Base-by-base conservation (phyloP, 1,284 basidiomycete genomes). In the Somion occarium region DNA sequence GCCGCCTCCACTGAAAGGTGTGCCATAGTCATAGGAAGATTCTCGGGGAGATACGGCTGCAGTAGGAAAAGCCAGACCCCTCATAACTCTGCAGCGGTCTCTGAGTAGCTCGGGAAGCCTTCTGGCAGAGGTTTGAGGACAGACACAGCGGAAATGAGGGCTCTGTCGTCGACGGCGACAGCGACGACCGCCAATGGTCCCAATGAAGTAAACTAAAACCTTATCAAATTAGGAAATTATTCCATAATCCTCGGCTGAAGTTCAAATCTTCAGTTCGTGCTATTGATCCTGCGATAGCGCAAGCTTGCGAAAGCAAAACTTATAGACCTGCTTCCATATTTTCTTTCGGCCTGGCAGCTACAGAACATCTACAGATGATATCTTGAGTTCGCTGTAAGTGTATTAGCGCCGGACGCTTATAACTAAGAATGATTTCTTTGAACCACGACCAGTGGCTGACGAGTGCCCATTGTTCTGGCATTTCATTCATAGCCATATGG, bases 41-140 rank as follows among this genome's bases (percentile, higher is more conserved):
- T 82, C 79, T 54, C 72, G 78, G 22, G 49, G 46, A 68, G 74
- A 69, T 63, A 66, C 69, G 48, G 69, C 57, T 50, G 73, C 69
- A 62, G 71, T 73, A 41, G 83, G 79, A 57, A 83, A 84, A 1
- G 79, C 75, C 52, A 82, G 72, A 57, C 80, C 80, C 59, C 76
- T 76, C 83, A 86, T 85, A 3, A 27, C 25, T 38, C 23, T 27
- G 44, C 44, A 23, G 42, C 15, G 19, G 23, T n/a, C 39, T 44
- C 50, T 27, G 51, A 30, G 43, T 47, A 59, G 38, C 51, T 53
- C 22, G 22, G 50, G 55, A 15, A 34, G 30, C 30, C 30, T 34
- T 34, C 30, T 34, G 30, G 30, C 30, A 34, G 30, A 15, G 30
- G 30, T 34, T 34, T 15, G 30, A 51, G 47, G 53, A 49, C 46